Evolutionary conservation across 371 early-diverging fungal genomes (phyloP).

Genomic region (Mucor irregularis): DNA sequence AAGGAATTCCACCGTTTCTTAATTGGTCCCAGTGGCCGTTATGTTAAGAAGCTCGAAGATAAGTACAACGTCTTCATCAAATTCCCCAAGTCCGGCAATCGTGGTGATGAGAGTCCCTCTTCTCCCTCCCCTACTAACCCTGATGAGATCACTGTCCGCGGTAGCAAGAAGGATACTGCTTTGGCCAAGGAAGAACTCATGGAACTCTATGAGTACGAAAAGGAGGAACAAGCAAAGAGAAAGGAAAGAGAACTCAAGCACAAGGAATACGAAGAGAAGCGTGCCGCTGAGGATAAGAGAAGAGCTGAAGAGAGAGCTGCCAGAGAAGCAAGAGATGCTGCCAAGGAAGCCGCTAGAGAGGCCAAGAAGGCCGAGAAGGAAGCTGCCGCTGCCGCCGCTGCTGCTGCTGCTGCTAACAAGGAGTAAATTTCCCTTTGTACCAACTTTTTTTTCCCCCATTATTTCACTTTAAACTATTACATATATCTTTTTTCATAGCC

Average conservation of each 20-base stretch:
- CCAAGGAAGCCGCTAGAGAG: slow-evolving; percentile 23
- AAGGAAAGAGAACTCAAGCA: slow-evolving; percentile 46
- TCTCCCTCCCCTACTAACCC: slow-evolving; percentile 28
- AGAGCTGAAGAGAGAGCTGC: slow-evolving; percentile 69
- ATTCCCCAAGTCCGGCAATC: slow-evolving; percentile 63
- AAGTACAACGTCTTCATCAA: slow-evolving; percentile 77
- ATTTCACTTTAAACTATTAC: too few species aligned
- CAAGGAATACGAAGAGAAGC: slow-evolving; percentile 36
- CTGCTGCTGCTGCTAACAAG: slow-evolving; percentile 9
- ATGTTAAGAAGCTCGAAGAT: slow-evolving; percentile 80
- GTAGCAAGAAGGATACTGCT: slow-evolving; percentile 74
- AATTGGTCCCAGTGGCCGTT: slow-evolving; percentile 77
- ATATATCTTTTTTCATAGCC: too few species aligned
- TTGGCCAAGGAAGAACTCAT: slow-evolving; percentile 75
- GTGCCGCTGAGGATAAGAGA: slow-evolving; percentile 39
- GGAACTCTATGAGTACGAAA: slow-evolving; percentile 78
- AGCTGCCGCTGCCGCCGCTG: slow-evolving; percentile 9
- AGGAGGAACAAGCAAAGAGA: slow-evolving; percentile 57
- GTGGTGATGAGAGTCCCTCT: slow-evolving; percentile 45
- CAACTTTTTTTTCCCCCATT: not conserved
- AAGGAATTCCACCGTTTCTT: slow-evolving; percentile 70
- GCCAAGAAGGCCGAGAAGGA: slow-evolving; percentile 20
- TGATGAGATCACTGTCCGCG: slow-evolving; percentile 74
- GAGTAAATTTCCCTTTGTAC: not conserved
- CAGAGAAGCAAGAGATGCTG: slow-evolving; percentile 24